Evolutionary conservation across 1,284 basidiomycete species (phyloP).

Genomic region (Abortiporus biennis): DNA sequence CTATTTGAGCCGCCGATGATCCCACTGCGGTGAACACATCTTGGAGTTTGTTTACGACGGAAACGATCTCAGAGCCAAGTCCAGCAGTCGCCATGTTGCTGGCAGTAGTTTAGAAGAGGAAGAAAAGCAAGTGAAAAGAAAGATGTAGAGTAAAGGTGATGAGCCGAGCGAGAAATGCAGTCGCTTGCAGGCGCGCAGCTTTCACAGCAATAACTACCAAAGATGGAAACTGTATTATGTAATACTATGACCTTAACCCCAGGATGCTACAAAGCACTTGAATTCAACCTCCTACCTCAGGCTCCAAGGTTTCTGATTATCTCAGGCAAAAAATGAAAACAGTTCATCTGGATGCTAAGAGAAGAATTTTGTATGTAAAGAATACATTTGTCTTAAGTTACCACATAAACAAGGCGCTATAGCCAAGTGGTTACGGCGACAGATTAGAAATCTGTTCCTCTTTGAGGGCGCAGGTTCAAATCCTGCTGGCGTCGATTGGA

Average conservation of each 20-base stretch:
- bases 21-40: slow-evolving; percentile 84
- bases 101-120: slow-evolving; percentile 7
- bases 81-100: slow-evolving; percentile 48
- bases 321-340: too few species aligned
- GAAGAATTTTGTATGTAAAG: too few species aligned
- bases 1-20: slow-evolving; percentile 67
- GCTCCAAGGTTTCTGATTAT: too few species aligned
- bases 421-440: slow-evolving; percentile 57
- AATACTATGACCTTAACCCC: too few species aligned
- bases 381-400: too few species aligned
- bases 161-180: slow-evolving; percentile 11
- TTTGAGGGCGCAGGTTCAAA: slow-evolving; percentile 67
- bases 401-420: slow-evolving; percentile 33
- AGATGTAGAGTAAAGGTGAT: slow-evolving; percentile 6
- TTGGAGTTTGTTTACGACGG: slow-evolving; percentile 77
- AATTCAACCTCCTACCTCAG: too few species aligned
- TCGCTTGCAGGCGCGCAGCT: slow-evolving; percentile 4
- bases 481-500: slow-evolving; percentile 72
- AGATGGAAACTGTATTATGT: too few species aligned
- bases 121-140: slow-evolving; percentile 13
- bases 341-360: too few species aligned
- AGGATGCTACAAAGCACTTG: too few species aligned
- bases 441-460: slow-evolving; percentile 54
- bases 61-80: slow-evolving; percentile 73
- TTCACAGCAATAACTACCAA: too few species aligned